Conservation (phyloP, 257 asterid species). For the Thymus quinquecostatus region DNA sequence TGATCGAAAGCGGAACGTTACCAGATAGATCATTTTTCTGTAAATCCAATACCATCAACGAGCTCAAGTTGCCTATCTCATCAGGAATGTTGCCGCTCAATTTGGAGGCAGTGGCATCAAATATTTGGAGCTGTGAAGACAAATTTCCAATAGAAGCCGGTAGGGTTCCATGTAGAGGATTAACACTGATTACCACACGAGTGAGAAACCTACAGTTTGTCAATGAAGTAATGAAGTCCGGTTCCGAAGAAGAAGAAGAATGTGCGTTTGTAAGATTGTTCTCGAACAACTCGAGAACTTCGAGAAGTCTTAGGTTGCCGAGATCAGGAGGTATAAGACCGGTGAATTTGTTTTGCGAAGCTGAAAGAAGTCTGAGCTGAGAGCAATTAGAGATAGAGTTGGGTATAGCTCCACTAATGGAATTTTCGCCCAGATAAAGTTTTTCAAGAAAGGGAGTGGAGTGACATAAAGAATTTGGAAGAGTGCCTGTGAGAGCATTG, state of each 20-base stretch:
- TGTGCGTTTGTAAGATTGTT: not conserved
- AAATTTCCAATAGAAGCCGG: not conserved
- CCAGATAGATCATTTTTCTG: not conserved
- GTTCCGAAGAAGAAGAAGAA: not conserved
- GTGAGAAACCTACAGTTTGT: not conserved
- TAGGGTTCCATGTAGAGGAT: not conserved
- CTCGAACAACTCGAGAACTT: not conserved
- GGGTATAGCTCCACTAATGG: slow-evolving; percentile 34
- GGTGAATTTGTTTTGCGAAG: not conserved
- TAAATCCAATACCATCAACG: not conserved
- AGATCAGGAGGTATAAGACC: not conserved
- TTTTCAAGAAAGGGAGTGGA: slow-evolving; percentile 1
- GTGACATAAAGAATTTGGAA: slow-evolving; percentile 17
- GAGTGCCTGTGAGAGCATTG: slow-evolving; percentile 33
- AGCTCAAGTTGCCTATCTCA: not conserved
- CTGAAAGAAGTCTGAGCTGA: not conserved
- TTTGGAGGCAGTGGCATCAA: no score
- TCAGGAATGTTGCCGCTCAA: not conserved
- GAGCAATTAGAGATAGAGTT: not conserved
- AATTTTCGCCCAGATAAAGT: not conserved
- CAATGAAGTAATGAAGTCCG: not conserved
- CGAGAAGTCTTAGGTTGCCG: not conserved
- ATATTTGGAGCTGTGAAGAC: not conserved
- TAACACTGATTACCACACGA: not conserved
- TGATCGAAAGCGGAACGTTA: not conserved